Base-by-base conservation (phyloP, 2,329 filamentous ascomycete genomes). In the Colletotrichum lentis region DNA sequence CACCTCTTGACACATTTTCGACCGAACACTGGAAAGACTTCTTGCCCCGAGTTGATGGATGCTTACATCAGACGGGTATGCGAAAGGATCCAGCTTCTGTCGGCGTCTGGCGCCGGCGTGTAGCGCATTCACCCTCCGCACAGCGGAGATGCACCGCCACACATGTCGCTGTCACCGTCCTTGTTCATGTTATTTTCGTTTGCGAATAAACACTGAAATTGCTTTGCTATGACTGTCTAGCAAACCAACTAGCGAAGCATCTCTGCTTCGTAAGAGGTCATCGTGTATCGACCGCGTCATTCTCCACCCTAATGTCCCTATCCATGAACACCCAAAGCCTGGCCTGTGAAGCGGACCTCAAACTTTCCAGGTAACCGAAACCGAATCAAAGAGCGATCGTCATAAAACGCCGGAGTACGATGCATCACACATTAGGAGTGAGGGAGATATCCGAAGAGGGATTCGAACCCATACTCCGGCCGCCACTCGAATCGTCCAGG, bases 371-470 rank as follows among this genome's bases (percentile, higher is more conserved):
- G 50, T 52, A 58, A 57, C 55, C 56, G 18, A 69, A 59, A 61
- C 43, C 27, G 56, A 65, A 47, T 46, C 20, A 47, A 53, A 43
- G 43, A 54, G 31, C 24, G 49, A 43, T 61, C 50, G 43, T 61
- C 8, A 50, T 61, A 50, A 69, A 35, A 69, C 66, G 66, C 69
- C 60, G 53, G 44, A 65, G 67, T 57, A 41, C 62, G 58, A 69
- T 69, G 62, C 62, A 67, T 67, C 50, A 68, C 57, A 67, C 39
- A 58, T 63, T 53, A 68, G 47, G 24, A 46, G 64, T 59, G 43
- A 49, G 39, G 50, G 41, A 54, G 39, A 61, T 57, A 24, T 44
- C 37, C 35, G 49, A 37, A 49, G 41, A 22, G 53, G 27, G 50
- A 24, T 37, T 35, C 20, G 4, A 49, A 37, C 31, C 35, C 54